These are phyloP conservation scores for Ganoderma meredithae DNA, from an alignment of 1,284 basidiomycete species.

Conservation along the genomic window DNA sequence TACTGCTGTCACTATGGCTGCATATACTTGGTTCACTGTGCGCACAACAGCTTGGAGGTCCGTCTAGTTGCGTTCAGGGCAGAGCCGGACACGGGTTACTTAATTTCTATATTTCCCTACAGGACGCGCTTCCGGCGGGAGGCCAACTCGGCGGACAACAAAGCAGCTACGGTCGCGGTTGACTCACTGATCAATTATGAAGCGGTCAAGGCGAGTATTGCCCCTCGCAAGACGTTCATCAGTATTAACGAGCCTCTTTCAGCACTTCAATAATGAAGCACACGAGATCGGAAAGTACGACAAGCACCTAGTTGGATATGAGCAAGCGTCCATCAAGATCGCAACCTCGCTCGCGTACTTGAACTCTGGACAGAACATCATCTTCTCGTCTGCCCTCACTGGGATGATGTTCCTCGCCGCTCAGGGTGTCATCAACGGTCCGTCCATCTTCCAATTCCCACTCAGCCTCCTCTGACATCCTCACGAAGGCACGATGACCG, in stretches of 20 bases:
- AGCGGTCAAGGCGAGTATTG: constrained; percentile 84
- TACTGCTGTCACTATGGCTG: constrained; percentile 84
- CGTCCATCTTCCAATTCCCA: constrained; percentile 22
- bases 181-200: constrained; percentile 98
- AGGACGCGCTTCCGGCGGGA: constrained; percentile 94
- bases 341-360: constrained; percentile 93
- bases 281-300: constrained; percentile 95
- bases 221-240: no score
- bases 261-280: constrained; percentile 98
- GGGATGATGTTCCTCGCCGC: constrained; percentile 97
- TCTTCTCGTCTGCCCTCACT: constrained; percentile 93
- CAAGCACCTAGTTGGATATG: constrained; percentile 86
- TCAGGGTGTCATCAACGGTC: constrained; percentile 91
- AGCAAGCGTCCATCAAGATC: constrained; percentile 93
- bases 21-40: constrained; percentile 98
- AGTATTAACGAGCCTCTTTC: background rate
- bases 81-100: background rate
- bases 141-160: constrained; percentile 97
- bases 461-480: background rate
- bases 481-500: constrained; percentile 89
- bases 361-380: constrained; percentile 96
- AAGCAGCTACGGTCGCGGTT: constrained; percentile 92
- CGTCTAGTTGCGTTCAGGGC: constrained; percentile 28
- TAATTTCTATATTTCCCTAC: no score
- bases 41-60: constrained; percentile 95